Percentiles rank a stretch among this genome's conserved stretches.
Evolutionary conservation across 2,329 filamentous ascomycete genomes (phyloP).

Genomic region (Corinectria fuckeliana): DNA sequence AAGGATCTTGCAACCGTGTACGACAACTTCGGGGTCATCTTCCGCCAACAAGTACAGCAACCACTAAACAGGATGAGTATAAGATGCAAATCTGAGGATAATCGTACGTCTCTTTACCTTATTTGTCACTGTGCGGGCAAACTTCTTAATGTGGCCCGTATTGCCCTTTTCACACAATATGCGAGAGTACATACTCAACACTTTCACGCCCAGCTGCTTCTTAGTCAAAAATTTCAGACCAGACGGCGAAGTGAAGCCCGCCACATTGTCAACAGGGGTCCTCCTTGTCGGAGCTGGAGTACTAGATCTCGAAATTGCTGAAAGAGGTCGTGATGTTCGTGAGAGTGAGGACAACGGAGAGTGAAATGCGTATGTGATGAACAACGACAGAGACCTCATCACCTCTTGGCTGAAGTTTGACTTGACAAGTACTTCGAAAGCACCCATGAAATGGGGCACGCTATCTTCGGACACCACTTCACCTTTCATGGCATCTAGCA

Average conservation of each 20-base stretch:
- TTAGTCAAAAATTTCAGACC: conserved; percentile 59
- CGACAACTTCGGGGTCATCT: conserved; percentile 81
- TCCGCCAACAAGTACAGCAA: conserved; percentile 89
- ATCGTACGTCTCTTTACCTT: conserved; percentile 66
- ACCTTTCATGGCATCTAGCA: conserved; percentile 88
- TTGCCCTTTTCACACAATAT: conserved; percentile 79
- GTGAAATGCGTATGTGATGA: conserved; percentile 91
- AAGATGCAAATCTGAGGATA: no score
- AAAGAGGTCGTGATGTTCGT: conserved; percentile 57
- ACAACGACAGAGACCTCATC: conserved; percentile 85
- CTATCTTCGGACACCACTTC: conserved; percentile 77
- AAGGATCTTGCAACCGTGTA: conserved; percentile 82
- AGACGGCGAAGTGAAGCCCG: conserved; percentile 39
- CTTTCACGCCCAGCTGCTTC: conserved; percentile 73
- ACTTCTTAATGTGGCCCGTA: conserved; percentile 76
- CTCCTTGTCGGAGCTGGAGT: conserved; percentile 49
- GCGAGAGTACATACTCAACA: conserved; percentile 78
- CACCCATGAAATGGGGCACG: conserved; percentile 76
- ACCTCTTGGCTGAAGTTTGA: conserved; percentile 85
- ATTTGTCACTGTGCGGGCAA: conserved; percentile 93
- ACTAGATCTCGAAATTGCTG: conserved; percentile 47
- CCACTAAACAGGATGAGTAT: conserved; percentile 65
- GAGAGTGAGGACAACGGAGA: conserved; percentile 54
- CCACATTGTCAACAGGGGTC: conserved; percentile 45
- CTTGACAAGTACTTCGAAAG: conserved; percentile 80